Evolutionary conservation across 192 early-diverging fungal genomes (phyloP), one percentile per base, ranked within the genome.

Genomic region (Spizellomyces sp.): DNA sequence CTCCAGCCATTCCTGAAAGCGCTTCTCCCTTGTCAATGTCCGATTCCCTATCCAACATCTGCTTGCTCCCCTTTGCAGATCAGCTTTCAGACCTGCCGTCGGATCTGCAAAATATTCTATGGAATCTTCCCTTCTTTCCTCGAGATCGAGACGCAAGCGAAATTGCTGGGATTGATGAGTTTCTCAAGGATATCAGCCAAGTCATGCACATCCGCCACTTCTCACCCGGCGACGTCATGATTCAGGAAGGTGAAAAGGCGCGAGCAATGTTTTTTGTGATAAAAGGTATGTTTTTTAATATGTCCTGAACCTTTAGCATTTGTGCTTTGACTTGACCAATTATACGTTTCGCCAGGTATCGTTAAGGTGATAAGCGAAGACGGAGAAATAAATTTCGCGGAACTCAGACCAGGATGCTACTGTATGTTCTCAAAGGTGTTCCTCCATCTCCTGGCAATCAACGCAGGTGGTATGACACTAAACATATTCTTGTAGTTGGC

Each of bases 211-310:
- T 79, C 9, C 78, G 89, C 8, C 76, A 83, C 21, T 90, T 86
- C 66, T 71, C 62, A 15, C 75, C 87, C 0, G 84, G 86, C 14
- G 81, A 85, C 58, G 62, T 77, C 9, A 85, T 94, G 50, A 79
- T 90, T 12, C 63, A 76, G 12, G 78, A 88, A 56, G 90, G 90
- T 8, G 90, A 92, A 47, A 75, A 64, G 17, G 90, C 86, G 4
- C 77, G 74, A 9, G 89, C 90, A 22, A 86, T 93, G 75, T 94
- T 89, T 62, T 94, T 94, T 75, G 83, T 94, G 64, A 74, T 86
- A 17, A 82, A 84, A 19, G 70, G 70, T 54, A 64, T 36, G 27
- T 36, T 36, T 36, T 36, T 36, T 3, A 36, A 3, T 36, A 36
- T 9, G 62, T 42, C 44, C 45, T 66, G 59, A 10, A 12, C 15